Conservation (phyloP, 768 basidiomycete genomes). For the Boletus sp. region DNA sequence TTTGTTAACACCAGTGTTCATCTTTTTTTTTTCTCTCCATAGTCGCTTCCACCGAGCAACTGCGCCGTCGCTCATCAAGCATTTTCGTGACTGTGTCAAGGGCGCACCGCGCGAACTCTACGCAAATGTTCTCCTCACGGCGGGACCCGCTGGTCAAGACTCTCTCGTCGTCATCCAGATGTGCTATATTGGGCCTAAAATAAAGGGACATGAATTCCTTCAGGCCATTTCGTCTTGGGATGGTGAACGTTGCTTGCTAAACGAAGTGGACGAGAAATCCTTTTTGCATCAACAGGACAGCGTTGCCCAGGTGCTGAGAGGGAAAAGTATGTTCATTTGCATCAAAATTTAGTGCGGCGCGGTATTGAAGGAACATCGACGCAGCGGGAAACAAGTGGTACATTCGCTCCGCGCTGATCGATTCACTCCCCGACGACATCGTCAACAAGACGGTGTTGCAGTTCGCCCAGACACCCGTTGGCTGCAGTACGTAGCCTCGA, state of each 20-base stretch:
- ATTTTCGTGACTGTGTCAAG: constrained; percentile 92
- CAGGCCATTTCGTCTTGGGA: constrained; percentile 88
- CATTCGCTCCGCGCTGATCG: constrained; percentile 81
- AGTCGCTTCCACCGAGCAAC: constrained; percentile 89
- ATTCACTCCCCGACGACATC: constrained; percentile 81
- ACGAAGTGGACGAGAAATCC: constrained; percentile 88
- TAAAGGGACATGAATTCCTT: constrained; percentile 72
- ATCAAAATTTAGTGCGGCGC: background rate
- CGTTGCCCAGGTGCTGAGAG: constrained; percentile 84
- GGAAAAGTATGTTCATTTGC: constrained; percentile 54
- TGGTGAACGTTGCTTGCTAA: constrained; percentile 79
- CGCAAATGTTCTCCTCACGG: constrained; percentile 86
- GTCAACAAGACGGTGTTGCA: constrained; percentile 78
- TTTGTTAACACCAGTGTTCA: background rate
- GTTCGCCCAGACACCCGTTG: constrained; percentile 81
- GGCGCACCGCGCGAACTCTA: constrained; percentile 84
- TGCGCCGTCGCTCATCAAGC: constrained; percentile 82
- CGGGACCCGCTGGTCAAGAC: constrained; percentile 79
- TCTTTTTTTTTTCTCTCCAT: constrained; percentile 7
- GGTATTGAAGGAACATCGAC: background rate
- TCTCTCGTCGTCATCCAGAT: constrained; percentile 90
- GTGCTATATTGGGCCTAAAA: constrained; percentile 78
- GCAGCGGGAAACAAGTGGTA: constrained; percentile 85
- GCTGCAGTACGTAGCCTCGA: constrained; percentile 68
- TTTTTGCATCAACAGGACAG: constrained; percentile 90